Percentiles rank a stretch among this genome's conserved stretches.
phyloP scores from a whole-genome alignment of 768 basidiomycete genomes.

The Pleurotus citrinopileatus region DNA sequence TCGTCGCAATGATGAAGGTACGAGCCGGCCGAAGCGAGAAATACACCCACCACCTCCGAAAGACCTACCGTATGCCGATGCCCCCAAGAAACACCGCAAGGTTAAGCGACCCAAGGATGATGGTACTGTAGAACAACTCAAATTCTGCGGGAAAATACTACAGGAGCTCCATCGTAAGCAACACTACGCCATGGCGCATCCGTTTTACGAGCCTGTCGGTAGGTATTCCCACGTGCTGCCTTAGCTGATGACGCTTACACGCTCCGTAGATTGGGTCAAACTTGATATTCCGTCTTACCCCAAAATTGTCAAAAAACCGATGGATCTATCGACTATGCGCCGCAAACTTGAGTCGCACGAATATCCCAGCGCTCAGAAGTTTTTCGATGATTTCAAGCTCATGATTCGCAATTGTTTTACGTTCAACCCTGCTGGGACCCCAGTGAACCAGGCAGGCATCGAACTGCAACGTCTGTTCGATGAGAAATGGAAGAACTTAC shows the following conservation, averaged over 20 bases:
- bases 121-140: slow-evolving; percentile 77
- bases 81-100: slow-evolving; percentile 66
- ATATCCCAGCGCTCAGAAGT: slow-evolving; percentile 76
- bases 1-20: slow-evolving; percentile 55
- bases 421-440: slow-evolving; percentile 88
- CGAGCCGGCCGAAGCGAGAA: slow-evolving; percentile 92
- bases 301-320: slow-evolving; percentile 88
- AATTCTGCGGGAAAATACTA: slow-evolving; percentile 76
- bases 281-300: slow-evolving; percentile 83
- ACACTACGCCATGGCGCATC: slow-evolving; percentile 65
- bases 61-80: slow-evolving; percentile 82
- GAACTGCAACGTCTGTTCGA: slow-evolving; percentile 87
- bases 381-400: slow-evolving; percentile 88
- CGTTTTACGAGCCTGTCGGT: slow-evolving; percentile 96
- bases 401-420: slow-evolving; percentile 93
- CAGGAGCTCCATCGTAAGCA: slow-evolving; percentile 78
- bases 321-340: slow-evolving; percentile 91
- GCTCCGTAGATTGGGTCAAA: slow-evolving; percentile 62
- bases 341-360: slow-evolving; percentile 76
- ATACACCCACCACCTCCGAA: slow-evolving; percentile 95
- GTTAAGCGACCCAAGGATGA: slow-evolving; percentile 60
- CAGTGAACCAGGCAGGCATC: slow-evolving; percentile 83
- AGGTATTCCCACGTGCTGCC: slow-evolving; percentile 28
- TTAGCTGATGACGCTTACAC: slow-evolving; percentile 8
- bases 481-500: slow-evolving; percentile 85